Evolutionary conservation across 1,139 yeast species (phyloP), one percentile per base, ranked within the genome.

Genomic region (Wickerhamomyces sp.): DNA sequence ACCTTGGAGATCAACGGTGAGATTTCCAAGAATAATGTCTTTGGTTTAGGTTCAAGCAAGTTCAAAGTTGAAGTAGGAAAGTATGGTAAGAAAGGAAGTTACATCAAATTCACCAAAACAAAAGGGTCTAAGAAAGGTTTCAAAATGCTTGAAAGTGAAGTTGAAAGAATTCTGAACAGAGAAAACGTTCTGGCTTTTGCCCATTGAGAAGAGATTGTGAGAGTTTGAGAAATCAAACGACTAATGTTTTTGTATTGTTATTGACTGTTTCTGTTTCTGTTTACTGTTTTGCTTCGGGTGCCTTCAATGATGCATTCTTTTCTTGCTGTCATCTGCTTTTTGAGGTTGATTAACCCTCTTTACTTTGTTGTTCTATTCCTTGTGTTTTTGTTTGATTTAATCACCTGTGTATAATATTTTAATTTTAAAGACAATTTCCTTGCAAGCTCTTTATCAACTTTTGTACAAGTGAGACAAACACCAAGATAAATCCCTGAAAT

Each of bases 61-160:
- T 83, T 84, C 62, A 75, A 80, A 52, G 75, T 84, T 52, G 69
- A 71, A 57, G 70, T 83, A 34, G 67, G 67, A n/a, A 47, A 53
- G 10, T 57, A 58, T 40, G 61, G 60, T 32, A 63, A 61, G 44
- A 64, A 62, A 40, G 62, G 63, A n/a, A 77, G 86, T 39, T 72
- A 75, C 36, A 67, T 83, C 44, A 75, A 74, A 48, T 72, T 84
- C 51, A 72, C 71, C 39, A 80, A 79, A 62, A 66, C 74, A 36
- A 79, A 77, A 54, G 93, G 93, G n/a, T 78, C 85, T n/a, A 68
- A 72, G n/a, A 80, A 76, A 62, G 79, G 85, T 18, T 81, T 84
- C 62, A 70, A 65, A 40, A 79, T 77, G 58, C 68, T 84, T 53
- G 71, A 73, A 15, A 68, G 67, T 31, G 84, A 81, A 54, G 63